Conservation (phyloP, 768 basidiomycete genomes). For the Boletus bicolor region DNA sequence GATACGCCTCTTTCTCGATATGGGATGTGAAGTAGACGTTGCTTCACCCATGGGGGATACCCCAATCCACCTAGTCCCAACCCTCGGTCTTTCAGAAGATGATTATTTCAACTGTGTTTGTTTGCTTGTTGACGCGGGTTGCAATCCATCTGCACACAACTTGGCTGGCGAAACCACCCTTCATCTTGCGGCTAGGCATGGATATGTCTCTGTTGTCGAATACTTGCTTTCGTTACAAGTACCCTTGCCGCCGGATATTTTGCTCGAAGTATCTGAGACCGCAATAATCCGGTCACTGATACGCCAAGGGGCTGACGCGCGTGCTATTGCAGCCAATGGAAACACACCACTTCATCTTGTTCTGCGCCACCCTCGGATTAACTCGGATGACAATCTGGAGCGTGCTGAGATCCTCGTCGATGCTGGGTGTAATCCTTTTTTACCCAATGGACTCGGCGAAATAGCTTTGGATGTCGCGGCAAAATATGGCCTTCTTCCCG, state of each 20-base stretch:
- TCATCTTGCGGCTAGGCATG: not conserved
- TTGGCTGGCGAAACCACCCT: not conserved
- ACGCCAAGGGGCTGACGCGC: not conserved
- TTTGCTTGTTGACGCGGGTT: slow-evolving; percentile 1
- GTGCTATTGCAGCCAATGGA: not conserved
- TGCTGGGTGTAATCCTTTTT: not conserved
- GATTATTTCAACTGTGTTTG: not conserved
- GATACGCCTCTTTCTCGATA: not conserved
- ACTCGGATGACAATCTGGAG: not conserved
- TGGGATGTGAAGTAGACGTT: not conserved
- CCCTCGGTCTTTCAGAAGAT: not conserved
- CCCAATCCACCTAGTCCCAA: not conserved
- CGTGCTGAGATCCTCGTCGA: not conserved
- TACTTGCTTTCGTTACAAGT: not conserved
- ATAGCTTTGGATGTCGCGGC: not conserved
- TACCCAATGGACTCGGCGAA: not conserved
- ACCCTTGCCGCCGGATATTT: not conserved
- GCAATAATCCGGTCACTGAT: not conserved
- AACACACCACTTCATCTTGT: not conserved
- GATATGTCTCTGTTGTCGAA: not conserved
- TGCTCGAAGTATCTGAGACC: not conserved
- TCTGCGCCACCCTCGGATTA: fast-evolving
- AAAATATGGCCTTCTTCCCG: too few species aligned
- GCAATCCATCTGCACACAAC: not conserved
- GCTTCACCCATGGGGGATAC: not conserved